These are phyloP conservation scores for Termitomyces titanicus DNA, from an alignment of 768 basidiomycete genomes.

Conservation along the genomic window DNA sequence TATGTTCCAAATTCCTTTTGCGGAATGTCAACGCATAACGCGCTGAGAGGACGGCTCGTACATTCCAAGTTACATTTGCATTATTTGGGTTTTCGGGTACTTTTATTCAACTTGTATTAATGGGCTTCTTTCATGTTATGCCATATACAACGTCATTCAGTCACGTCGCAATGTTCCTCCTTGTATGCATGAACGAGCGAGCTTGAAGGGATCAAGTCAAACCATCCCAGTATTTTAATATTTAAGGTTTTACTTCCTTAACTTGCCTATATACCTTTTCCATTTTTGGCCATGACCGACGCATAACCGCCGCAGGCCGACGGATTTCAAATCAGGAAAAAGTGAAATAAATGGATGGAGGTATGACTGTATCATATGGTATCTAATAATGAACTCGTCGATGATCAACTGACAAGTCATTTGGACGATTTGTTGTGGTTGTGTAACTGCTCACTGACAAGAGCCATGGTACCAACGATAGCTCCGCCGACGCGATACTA, in stretches of 20 bases:
- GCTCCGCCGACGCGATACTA: too few species aligned
- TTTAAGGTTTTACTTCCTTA: too few species aligned
- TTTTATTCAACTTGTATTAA: constrained; percentile 10
- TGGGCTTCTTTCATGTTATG: constrained; percentile 10
- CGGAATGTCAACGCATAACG: constrained; percentile 35
- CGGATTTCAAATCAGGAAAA: background rate
- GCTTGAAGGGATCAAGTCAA: background rate
- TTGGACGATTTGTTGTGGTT: background rate
- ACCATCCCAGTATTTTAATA: too few species aligned
- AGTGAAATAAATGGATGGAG: too few species aligned
- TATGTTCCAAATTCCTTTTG: constrained; percentile 41
- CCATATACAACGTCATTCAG: background rate
- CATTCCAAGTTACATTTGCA: background rate
- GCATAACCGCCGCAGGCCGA: background rate
- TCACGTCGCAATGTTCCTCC: background rate
- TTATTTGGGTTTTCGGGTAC: constrained; percentile 2
- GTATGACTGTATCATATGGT: too few species aligned
- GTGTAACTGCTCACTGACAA: too few species aligned
- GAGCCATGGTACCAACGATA: too few species aligned
- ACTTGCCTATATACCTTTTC: too few species aligned
- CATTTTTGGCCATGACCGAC: background rate
- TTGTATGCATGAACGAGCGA: background rate
- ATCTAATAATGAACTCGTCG: background rate
- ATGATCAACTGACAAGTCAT: background rate
- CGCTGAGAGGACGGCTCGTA: constrained; percentile 22